Base-by-base conservation (phyloP, 129 eudicot species). In the Arctium minus region DNA sequence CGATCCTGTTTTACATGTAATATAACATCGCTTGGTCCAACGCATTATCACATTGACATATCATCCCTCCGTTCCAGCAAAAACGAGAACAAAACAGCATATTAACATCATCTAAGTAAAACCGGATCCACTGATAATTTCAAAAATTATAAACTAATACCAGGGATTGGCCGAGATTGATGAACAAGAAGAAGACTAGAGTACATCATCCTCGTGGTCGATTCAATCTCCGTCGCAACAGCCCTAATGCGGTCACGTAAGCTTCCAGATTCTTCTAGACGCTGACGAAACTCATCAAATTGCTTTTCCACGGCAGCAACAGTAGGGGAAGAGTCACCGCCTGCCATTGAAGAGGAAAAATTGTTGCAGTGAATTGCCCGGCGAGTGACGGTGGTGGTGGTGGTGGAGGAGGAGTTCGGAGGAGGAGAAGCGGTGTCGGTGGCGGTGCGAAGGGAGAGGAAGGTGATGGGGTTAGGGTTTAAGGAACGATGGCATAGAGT, bases 141-240 rank as follows among this genome's bases (percentile, higher is more conserved):
- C 0, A 29, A 22, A 44, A 77, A 8, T 15, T 22, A 37, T 39
- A 73, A 35, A 8, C 1, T 2, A 8, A 62, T 83, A 94, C 98
- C 96, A 44, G 92, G 60, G 38, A 91, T 3, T 0, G 98, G 93
- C 15, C 91, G 87, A 77, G 97, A 89, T 56, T 96, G 99, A 75
- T 96, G 99, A 89, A 93, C 88, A 35, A 92, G 92, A 35, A 93
- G 89, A 29, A 96, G 92, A 42, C 77, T 80, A 29, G 97, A 86
- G 74, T 93, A 93, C 89, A 91, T 86, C 81, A 83, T 84, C 79
- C 97, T 84, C 5, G 90, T 87, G 31, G 81, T 82, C 17, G 97
- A 88, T 38, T 92, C 98, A 40, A 95, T 95, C 68, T 95, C 89
- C 18, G 84, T 7, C 0, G 93, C 88, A 2, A 95, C 94, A 42